Evolutionary conservation across 192 early-diverging fungal species (phyloP), one percentile per base, ranked within the genome.

Genomic region (Backusella circina): DNA sequence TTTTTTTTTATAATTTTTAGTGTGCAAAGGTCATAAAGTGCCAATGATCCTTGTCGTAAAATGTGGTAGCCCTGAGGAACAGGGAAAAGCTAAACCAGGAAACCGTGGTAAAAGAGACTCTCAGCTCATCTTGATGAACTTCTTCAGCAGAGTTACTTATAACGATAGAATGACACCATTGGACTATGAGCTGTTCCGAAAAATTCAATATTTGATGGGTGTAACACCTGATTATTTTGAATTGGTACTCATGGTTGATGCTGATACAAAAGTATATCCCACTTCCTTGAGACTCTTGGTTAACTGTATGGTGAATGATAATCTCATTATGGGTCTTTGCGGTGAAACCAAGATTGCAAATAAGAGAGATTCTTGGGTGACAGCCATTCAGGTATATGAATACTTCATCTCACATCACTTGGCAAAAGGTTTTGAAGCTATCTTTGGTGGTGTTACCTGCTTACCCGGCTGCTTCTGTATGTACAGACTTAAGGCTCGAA

Each of bases 391-490:
- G 79, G 97, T 99, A 7, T 99, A 95, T 77, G 97, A 99, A 87
- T 99, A 99, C 86, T 99, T 95, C 77, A 98, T 97, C 68, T 96
- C 95, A 35, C 97, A 99, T 80, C 96, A 99, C 79, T 86, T 98
- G 71, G 90, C 91, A 70, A 95, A 97, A 82, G 93, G 95, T 0
- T 99, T 99, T 79, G 97, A 99, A 85, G 92, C 93, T 1, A 88
- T 96, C 36, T 99, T 97, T 90, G 97, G 97, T 83, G 95, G 95
- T 89, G 97, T 99, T 15, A 99, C 97, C 2, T 99, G 97, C 86
- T 77, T 99, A 32, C 97, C 97, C 32, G 94, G 96, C 75, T 97
- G 97, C 80, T 99, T 99, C 89, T 97, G 94, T 87, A 96, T 96
- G 94, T 99, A 97, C 82, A 90, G 97, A 32, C 91, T 98, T 80